A percentile compares a stretch with the other conserved stretches of the same genome.
Conservation (phyloP, 176 grass and related monocot genomes). For the Miscanthus lutarioriparius region DNA sequence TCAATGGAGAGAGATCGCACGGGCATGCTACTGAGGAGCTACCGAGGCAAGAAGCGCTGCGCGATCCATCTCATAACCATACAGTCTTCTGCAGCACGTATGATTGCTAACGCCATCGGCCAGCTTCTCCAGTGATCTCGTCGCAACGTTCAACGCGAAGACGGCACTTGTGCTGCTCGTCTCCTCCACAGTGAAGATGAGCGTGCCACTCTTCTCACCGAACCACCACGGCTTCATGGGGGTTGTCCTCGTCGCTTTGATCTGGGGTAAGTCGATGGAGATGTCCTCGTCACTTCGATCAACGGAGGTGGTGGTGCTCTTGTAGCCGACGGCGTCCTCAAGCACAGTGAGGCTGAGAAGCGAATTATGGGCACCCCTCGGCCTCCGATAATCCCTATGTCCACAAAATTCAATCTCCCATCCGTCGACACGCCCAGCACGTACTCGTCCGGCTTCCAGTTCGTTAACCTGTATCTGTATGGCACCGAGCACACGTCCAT, state of each 20-base stretch:
- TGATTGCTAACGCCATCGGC: too few species aligned
- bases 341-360: not conserved
- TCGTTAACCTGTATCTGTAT: not conserved
- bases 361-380: not conserved
- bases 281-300: not conserved
- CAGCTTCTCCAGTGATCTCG: too few species aligned
- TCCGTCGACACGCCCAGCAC: not conserved
- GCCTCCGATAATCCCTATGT: too few species aligned
- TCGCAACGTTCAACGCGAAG: too few species aligned
- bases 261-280: not conserved
- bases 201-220: too few species aligned
- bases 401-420: not conserved
- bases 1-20: too few species aligned
- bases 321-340: too few species aligned
- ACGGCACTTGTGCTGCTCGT: too few species aligned
- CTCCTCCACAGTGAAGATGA: too few species aligned
- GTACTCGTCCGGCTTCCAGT: not conserved
- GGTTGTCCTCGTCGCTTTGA: not conserved
- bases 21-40: not conserved
- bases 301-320: too few species aligned
- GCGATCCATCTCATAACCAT: slow-evolving; percentile 23
- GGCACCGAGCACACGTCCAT: slow-evolving; percentile 8
- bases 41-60: not conserved
- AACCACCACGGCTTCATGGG: too few species aligned
- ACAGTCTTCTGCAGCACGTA: not conserved